phyloP scores from a whole-genome alignment of 2,329 filamentous ascomycete genomes.

The Periconia sp. region DNA sequence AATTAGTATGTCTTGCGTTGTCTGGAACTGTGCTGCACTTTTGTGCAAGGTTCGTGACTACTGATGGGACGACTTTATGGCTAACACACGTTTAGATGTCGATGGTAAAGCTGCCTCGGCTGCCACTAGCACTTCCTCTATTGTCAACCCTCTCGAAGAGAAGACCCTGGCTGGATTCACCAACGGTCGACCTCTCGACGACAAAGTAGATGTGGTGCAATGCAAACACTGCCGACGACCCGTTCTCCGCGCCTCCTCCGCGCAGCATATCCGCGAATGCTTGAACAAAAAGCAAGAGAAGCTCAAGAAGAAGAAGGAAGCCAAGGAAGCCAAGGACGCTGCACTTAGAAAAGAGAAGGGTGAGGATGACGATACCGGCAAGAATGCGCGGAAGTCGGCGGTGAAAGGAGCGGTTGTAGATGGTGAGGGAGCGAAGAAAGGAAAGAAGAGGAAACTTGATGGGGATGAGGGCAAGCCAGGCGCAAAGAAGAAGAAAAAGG shows the following conservation, averaged over 20 bases:
- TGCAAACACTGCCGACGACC: slow-evolving; percentile 97
- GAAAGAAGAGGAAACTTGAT: slow-evolving; percentile 56
- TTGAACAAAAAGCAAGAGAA: slow-evolving; percentile 79
- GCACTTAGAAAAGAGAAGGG: slow-evolving; percentile 55
- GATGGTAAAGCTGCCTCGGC: slow-evolving; percentile 32
- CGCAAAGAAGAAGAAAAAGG: slow-evolving; percentile 88
- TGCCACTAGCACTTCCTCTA: slow-evolving; percentile 36
- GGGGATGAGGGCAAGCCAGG: slow-evolving; percentile 80
- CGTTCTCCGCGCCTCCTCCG: slow-evolving; percentile 75
- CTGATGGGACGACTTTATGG: background rate
- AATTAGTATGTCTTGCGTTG: slow-evolving; percentile 57
- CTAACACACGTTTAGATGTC: slow-evolving; percentile 20
- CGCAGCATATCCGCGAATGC: slow-evolving; percentile 82
- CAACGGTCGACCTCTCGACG: slow-evolving; percentile 81
- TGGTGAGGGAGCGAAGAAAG: slow-evolving; percentile 48
- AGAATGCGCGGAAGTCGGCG: slow-evolving; percentile 48
- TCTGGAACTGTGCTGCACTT: background rate
- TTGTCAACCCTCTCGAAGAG: slow-evolving; percentile 71
- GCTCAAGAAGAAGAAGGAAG: slow-evolving; percentile 66
- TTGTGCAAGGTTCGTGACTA: background rate
- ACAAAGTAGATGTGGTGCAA: slow-evolving; percentile 74
- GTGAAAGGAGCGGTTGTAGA: slow-evolving; percentile 47
- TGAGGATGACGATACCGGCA: slow-evolving; percentile 50
- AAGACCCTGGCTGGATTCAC: slow-evolving; percentile 78
- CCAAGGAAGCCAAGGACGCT: slow-evolving; percentile 62